phyloP scores from a whole-genome alignment of 768 basidiomycete species.

The Leucocoprinus sp. region DNA sequence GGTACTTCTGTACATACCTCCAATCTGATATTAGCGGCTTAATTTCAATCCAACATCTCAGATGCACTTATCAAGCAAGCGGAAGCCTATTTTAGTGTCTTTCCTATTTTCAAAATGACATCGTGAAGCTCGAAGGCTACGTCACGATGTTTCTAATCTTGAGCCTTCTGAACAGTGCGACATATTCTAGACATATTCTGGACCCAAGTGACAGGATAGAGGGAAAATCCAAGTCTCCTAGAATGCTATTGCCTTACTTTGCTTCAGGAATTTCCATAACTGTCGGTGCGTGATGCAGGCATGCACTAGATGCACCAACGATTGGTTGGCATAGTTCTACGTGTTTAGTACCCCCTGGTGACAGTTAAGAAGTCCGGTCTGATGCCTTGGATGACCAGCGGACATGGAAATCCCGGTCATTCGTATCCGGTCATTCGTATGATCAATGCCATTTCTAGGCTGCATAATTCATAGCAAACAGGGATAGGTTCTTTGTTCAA shows the following conservation, averaged over 20 bases:
- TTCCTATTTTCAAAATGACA: too few species aligned
- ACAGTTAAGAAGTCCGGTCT: not conserved
- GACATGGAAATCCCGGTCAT: not conserved
- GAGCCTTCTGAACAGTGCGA: too few species aligned
- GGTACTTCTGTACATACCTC: slow-evolving; percentile 1
- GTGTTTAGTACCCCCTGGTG: too few species aligned
- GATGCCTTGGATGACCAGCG: not conserved
- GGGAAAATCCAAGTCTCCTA: slow-evolving; percentile 1
- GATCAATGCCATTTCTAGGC: slow-evolving; percentile 1
- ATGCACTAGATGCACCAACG: slow-evolving; percentile 4
- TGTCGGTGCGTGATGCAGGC: slow-evolving; percentile 7
- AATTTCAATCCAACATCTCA: not conserved
- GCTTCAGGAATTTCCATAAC: not conserved
- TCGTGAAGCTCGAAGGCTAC: too few species aligned
- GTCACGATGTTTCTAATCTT: too few species aligned
- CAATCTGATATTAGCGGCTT: not conserved
- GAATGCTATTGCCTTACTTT: slow-evolving; percentile 5
- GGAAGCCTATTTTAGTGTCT: too few species aligned
- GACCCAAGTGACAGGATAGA: not conserved
- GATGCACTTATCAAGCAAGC: too few species aligned
- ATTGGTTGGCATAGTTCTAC: slow-evolving; percentile 6
- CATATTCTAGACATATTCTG: slow-evolving; percentile 5
- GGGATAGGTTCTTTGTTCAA: not conserved
- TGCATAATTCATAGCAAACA: not conserved
- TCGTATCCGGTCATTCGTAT: not conserved